Evolutionary conservation across 23 red algal genomes (phyloP).

Genomic region (Gracilaria gracilis): DNA sequence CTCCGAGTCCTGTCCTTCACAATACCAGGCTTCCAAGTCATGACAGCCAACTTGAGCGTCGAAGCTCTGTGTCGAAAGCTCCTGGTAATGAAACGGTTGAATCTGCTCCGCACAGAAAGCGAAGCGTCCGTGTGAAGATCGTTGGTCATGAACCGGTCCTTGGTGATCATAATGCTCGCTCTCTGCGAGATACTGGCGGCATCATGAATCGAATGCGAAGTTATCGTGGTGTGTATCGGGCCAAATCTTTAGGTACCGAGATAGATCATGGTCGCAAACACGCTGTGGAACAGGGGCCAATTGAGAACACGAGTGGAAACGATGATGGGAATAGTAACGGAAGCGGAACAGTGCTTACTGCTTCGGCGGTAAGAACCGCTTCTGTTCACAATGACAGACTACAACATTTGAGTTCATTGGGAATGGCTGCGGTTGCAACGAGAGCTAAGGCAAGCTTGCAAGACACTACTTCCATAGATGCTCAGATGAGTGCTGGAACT

Average conservation of each 20-base stretch:
- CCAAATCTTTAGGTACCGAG: constrained; percentile 5
- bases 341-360: not conserved
- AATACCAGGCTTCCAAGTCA: not conserved
- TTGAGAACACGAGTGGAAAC: not conserved
- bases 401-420: constrained; percentile 7
- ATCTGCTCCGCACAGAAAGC: not conserved
- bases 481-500: not conserved
- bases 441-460: not conserved
- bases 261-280: not conserved
- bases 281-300: not conserved
- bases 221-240: not conserved
- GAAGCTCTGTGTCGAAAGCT: not conserved
- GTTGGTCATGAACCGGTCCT: not conserved
- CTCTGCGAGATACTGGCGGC: not conserved
- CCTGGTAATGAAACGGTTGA: not conserved
- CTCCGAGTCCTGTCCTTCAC: not conserved
- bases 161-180: not conserved
- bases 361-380: not conserved
- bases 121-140: not conserved
- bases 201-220: not conserved
- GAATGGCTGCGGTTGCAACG: not conserved
- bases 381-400: not conserved
- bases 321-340: not conserved
- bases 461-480: constrained; percentile 23
- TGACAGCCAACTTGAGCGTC: not conserved